Evolutionary conservation across 139 green algal species (phyloP), one percentile per base, ranked within the genome.

Genomic region (Nannochloris sp.): DNA sequence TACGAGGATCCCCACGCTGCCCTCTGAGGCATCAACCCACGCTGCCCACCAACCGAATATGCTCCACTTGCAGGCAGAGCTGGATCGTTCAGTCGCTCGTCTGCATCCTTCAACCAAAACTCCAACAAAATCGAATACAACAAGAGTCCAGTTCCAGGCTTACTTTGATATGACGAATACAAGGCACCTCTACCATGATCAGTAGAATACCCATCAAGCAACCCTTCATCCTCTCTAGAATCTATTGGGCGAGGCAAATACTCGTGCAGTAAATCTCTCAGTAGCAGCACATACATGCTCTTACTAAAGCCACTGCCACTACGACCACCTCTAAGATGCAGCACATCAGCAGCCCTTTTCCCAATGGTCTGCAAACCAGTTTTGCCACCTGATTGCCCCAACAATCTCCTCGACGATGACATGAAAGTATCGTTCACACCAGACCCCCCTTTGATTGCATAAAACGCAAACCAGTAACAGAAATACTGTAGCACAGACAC

Each of bases 401-500:
- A 40, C 33, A 40, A 9, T 40, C 33, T 40, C 20, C 20, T 23
- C 12, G n/a, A 28, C 14, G 17, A 28, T 20, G 46, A 53, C 23
- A 59, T 9, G 6, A n/a, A 59, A 37, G 56, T 14, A 46, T 61
- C 56, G 46, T 23, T 9, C 33, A 23, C 56, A 16, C 23, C 11
- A n/a, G 68, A 61, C 40, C 72, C 69, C 13, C 80, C 77, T 1
- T 81, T 68, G 26, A 93, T 76, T n/a, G 88, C 83, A 62, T 85
- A 94, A 67, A 91, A 94, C 1, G 85, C 85, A 12, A 76, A 82
- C 87, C 85, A 92, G 55, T 84, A 85, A 64, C 90, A 72, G 56
- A 82, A 94, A 72, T 88, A 94, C 59, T 82, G 59, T 36, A 87
- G 79, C 20, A 87, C 72, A 49, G 76, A 74, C 0, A 91, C 68